Percentiles rank a stretch among this genome's conserved stretches.
Evolutionary conservation across 805 yeast genomes (phyloP).

Genomic region (Yarrowia sp.): DNA sequence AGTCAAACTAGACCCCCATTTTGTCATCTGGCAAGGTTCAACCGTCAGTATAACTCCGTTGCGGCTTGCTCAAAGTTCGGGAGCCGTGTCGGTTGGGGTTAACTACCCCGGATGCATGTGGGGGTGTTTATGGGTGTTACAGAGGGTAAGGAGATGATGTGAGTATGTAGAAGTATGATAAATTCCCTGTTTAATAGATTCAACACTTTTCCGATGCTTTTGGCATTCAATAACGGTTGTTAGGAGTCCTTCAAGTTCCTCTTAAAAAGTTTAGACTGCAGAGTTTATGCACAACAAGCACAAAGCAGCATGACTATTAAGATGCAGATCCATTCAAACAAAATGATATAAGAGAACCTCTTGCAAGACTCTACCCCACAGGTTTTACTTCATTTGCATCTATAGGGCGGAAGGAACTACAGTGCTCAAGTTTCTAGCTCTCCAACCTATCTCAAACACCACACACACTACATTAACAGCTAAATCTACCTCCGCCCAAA

Average conservation of each 20-base stretch:
- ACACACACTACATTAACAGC: too few relatives aligned
- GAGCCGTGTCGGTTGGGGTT: slow-evolving; percentile 24
- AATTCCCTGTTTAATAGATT: too few relatives aligned
- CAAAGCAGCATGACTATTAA: slow-evolving; percentile 22
- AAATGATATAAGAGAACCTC: not conserved
- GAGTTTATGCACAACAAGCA: slow-evolving; percentile 15
- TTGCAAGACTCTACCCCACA: not conserved
- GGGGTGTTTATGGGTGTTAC: not conserved
- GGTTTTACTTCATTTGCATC: not conserved
- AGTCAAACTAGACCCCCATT: too few relatives aligned
- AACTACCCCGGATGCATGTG: not conserved
- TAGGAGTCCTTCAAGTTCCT: too few relatives aligned
- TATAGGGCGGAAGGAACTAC: too few relatives aligned
- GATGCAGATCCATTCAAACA: slow-evolving; percentile 1
- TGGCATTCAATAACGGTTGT: too few relatives aligned
- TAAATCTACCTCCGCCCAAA: not conserved
- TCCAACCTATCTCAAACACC: too few relatives aligned
- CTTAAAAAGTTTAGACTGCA: not conserved
- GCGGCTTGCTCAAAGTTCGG: slow-evolving; percentile 15
- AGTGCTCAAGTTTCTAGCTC: too few relatives aligned
- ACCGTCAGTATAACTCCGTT: slow-evolving; percentile 1
- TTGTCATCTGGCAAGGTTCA: not conserved
- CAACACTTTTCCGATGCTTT: too few relatives aligned
- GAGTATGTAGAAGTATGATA: too few relatives aligned
- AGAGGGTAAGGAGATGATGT: not conserved